Evolutionary conservation across 768 basidiomycete genomes (phyloP).

Genomic region (Suillus luteus): DNA sequence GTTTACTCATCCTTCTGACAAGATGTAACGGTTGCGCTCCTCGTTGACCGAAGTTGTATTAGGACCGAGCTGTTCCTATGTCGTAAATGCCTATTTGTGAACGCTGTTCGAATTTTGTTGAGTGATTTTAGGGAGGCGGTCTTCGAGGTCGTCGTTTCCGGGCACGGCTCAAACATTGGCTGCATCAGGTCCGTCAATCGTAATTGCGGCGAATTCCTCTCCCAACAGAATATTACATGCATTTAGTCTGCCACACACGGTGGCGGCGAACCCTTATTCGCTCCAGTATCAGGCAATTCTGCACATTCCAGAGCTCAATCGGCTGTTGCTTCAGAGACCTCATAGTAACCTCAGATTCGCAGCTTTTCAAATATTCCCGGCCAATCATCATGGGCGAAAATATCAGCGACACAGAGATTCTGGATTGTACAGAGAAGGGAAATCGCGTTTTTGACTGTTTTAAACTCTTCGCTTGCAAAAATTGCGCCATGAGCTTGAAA

Average conservation of each 20-base stretch:
- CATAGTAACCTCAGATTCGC: too few relatives aligned
- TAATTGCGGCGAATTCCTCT: not conserved
- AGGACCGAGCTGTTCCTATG: conserved; percentile 7
- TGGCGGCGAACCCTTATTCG: not conserved
- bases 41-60: not conserved
- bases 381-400: too few relatives aligned
- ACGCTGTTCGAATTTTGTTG: not conserved
- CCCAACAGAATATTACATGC: not conserved
- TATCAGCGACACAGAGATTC: too few relatives aligned
- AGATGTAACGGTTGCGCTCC: conserved; percentile 19
- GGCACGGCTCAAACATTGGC: not conserved
- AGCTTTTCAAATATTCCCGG: too few relatives aligned
- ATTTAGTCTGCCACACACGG: not conserved
- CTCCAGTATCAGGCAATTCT: too few relatives aligned
- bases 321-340: too few relatives aligned
- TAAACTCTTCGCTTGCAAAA: too few relatives aligned
- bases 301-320: too few relatives aligned
- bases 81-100: not conserved
- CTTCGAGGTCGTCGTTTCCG: not conserved
- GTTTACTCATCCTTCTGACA: not conserved
- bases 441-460: too few relatives aligned
- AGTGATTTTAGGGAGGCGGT: not conserved
- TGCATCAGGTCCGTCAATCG: not conserved
- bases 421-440: too few relatives aligned
- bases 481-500: too few relatives aligned